Conservation (phyloP, 257 asterid species). For the Solanum chiquidenum region DNA sequence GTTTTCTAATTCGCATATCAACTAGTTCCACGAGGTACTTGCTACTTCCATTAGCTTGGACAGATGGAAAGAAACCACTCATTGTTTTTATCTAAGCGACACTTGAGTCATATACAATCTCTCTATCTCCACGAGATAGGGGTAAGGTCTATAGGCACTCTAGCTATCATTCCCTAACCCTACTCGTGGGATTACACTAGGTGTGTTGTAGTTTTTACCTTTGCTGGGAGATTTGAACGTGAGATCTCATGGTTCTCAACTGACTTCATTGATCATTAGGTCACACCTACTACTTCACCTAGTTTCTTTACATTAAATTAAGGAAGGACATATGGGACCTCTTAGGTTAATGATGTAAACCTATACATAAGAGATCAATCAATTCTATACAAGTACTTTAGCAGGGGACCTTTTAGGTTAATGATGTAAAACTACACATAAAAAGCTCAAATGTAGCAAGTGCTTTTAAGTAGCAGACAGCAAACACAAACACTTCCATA, state of each 20-base stretch:
- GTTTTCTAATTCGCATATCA: not conserved
- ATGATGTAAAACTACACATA: not conserved
- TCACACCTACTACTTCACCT: not conserved
- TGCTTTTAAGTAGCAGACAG: not conserved
- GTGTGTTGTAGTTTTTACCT: not conserved
- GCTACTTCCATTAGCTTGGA: not conserved
- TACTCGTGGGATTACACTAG: not conserved
- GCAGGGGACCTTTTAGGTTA: not conserved
- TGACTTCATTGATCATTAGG: not conserved
- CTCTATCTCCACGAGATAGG: not conserved
- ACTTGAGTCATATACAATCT: not conserved
- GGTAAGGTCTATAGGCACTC: not conserved
- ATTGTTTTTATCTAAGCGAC: not conserved
- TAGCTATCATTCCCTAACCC: accelerated
- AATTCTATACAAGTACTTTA: not conserved
- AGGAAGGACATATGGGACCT: not conserved
- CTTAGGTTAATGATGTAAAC: not conserved
- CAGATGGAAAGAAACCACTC: not conserved
- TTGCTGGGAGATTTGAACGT: not conserved
- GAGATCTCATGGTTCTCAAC: not conserved
- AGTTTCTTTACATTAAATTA: not conserved
- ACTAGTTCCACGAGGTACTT: not conserved
- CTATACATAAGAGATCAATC: not conserved
- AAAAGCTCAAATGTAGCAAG: not conserved
- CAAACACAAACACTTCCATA: not conserved